phyloP scores from a whole-genome alignment of 2,329 filamentous ascomycete species.

The Fusarium sp. region DNA sequence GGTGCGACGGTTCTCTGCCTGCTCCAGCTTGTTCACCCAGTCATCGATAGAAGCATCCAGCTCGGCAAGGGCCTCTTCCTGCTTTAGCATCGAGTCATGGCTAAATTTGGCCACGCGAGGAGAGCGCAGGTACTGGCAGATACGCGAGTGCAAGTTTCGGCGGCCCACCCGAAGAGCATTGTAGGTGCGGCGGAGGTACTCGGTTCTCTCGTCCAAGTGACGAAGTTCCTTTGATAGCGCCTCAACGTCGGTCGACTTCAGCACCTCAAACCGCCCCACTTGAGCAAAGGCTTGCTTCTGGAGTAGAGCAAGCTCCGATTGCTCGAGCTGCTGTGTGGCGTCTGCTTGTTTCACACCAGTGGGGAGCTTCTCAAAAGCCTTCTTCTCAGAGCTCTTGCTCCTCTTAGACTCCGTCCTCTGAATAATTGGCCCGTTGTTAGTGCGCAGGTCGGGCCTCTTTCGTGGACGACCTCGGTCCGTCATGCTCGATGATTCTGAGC shows the following conservation, averaged over 20 bases:
- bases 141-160: slow-evolving; percentile 80
- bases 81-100: slow-evolving; percentile 80
- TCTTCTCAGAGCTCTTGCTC: slow-evolving; percentile 64
- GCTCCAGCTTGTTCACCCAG: slow-evolving; percentile 83
- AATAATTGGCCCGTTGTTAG: slow-evolving; percentile 52
- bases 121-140: slow-evolving; percentile 81
- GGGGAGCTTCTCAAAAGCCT: slow-evolving; percentile 72
- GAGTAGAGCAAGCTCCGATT: slow-evolving; percentile 63
- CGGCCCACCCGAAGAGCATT: slow-evolving; percentile 80
- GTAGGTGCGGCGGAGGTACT: slow-evolving; percentile 83
- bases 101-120: slow-evolving; percentile 79
- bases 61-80: slow-evolving; percentile 83
- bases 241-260: slow-evolving; percentile 72
- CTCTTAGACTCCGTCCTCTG: slow-evolving; percentile 58
- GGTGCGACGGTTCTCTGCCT: slow-evolving; percentile 81
- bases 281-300: slow-evolving; percentile 73
- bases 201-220: slow-evolving; percentile 80
- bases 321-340: slow-evolving; percentile 61
- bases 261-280: slow-evolving; percentile 73
- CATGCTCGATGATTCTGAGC: slow-evolving; percentile 69
- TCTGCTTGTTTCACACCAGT: slow-evolving; percentile 67
- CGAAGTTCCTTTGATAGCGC: slow-evolving; percentile 78
- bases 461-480: slow-evolving; percentile 73
- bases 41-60: slow-evolving; percentile 84
- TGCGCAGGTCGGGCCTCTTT: slow-evolving; percentile 61